Conservation (phyloP, 1,284 basidiomycete genomes). For the Pisolithus thermaeus region DNA sequence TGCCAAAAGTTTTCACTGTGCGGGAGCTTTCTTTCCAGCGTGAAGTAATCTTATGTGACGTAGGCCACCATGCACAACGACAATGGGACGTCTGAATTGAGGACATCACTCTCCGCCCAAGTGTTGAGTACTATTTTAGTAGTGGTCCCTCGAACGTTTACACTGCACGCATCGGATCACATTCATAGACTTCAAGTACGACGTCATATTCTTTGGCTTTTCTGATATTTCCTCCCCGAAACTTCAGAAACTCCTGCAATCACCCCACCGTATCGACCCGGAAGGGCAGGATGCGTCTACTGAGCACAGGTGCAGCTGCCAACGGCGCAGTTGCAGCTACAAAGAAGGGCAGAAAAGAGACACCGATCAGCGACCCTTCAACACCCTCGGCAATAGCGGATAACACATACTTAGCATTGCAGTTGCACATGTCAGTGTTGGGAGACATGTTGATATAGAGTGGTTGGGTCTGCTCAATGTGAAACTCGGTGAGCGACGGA, state of each 20-base stretch:
- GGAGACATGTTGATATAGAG: not conserved
- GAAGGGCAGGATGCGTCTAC: not conserved
- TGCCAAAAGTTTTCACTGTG: too few relatives aligned
- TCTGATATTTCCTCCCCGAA: not conserved
- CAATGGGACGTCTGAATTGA: too few relatives aligned
- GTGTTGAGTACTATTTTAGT: too few relatives aligned
- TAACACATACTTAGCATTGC: not conserved
- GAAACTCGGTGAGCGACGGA: too few relatives aligned
- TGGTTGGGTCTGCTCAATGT: not conserved
- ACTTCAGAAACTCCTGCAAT: not conserved
- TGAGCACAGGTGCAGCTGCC: not conserved
- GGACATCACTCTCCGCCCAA: too few relatives aligned
- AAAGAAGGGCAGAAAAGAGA: not conserved
- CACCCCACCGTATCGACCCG: too few relatives aligned
- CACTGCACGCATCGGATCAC: not conserved
- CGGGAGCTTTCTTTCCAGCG: too few relatives aligned
- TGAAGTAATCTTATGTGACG: too few relatives aligned
- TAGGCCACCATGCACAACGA: too few relatives aligned
- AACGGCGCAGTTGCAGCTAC: too few relatives aligned
- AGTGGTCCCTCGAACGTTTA: too few relatives aligned
- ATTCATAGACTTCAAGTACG: not conserved
- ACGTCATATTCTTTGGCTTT: not conserved
- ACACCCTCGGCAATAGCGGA: too few relatives aligned
- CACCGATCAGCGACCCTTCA: not conserved
- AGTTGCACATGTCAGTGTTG: not conserved